Conservation (phyloP, 495 filamentous ascomycete genomes). For the Penicillium crystallinum region DNA sequence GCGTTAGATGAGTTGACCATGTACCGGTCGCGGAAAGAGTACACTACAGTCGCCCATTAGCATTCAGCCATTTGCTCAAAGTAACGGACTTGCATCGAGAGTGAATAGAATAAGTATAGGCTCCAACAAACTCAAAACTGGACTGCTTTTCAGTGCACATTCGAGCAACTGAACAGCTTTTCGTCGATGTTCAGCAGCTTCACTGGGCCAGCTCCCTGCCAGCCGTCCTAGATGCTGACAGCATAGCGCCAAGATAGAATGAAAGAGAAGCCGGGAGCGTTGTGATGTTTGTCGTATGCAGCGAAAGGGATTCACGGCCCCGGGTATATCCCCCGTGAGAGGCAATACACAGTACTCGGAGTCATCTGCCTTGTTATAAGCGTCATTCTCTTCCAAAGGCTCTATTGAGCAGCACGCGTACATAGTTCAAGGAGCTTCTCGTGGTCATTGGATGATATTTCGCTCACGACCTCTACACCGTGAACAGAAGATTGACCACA, state of each 20-base stretch:
- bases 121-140: constrained; percentile 5
- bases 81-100: constrained; percentile 11
- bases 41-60: constrained; percentile 5
- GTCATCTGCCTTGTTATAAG: constrained; percentile 15
- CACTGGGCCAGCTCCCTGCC: background rate
- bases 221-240: constrained; percentile 13
- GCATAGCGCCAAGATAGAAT: constrained; percentile 18
- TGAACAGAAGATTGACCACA: background rate
- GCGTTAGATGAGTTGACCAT: constrained; percentile 9
- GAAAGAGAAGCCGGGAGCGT: constrained; percentile 8
- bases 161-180: constrained; percentile 15
- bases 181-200: constrained; percentile 9
- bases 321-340: constrained; percentile 9
- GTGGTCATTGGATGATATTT: background rate
- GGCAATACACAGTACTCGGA: constrained; percentile 18
- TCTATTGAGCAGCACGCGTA: background rate
- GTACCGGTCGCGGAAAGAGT: constrained; percentile 12
- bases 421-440: background rate
- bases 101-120: constrained; percentile 17
- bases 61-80: background rate
- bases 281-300: constrained; percentile 2
- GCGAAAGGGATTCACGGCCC: constrained; percentile 14
- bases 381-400: background rate
- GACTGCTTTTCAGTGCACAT: background rate
- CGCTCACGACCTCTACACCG: background rate